Percentiles rank a stretch among this genome's conserved stretches.
Evolutionary conservation across 148 eudicot species (phyloP).

Genomic region (Rhododendron vialii): DNA sequence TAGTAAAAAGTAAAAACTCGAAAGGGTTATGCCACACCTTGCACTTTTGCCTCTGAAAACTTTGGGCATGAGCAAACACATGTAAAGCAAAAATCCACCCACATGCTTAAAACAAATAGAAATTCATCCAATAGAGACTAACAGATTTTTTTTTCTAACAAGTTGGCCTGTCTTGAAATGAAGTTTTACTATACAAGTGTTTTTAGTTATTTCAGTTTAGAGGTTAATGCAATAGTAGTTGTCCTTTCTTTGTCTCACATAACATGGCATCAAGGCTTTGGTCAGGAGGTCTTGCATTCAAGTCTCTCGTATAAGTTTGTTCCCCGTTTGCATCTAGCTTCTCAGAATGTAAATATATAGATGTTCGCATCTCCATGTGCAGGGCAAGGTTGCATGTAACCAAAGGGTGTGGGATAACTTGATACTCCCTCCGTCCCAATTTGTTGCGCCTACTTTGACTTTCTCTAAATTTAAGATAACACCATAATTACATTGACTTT

Average conservation of each 20-base stretch:
- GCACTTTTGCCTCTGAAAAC: background rate
- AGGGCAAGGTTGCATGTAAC: background rate
- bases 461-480: no score
- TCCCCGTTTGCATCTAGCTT: background rate
- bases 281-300: background rate
- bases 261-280: background rate
- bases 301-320: background rate
- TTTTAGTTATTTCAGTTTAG: background rate
- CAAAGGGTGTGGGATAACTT: background rate
- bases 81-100: background rate
- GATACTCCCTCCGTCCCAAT: background rate
- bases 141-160: background rate
- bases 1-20: background rate
- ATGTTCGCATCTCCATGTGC: background rate
- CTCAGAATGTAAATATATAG: background rate
- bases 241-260: background rate
- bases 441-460: no score
- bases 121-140: background rate
- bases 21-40: background rate
- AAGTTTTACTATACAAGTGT: background rate
- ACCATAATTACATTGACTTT: no score
- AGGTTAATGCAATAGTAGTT: background rate
- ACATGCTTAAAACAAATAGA: background rate
- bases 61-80: background rate
- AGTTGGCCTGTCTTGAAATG: background rate